Evolutionary conservation across 2,329 filamentous ascomycete genomes (phyloP).

Genomic region (Elsinoe fawcettii): DNA sequence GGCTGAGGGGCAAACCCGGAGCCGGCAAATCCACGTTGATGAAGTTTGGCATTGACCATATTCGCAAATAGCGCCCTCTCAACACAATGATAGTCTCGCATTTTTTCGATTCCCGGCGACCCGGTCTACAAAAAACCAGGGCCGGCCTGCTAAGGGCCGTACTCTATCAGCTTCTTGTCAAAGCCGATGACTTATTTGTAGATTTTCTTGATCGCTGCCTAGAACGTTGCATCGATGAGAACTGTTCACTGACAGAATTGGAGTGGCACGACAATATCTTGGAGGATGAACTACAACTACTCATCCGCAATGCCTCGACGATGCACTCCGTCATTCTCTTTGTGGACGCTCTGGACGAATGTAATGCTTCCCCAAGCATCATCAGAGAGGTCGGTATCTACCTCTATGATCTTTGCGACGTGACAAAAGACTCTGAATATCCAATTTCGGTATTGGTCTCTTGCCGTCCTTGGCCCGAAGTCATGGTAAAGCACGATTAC

Average conservation of each 20-base stretch:
- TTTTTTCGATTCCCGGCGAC: background rate
- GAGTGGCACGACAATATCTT: background rate
- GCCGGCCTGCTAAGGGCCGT: background rate
- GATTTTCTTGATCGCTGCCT: background rate
- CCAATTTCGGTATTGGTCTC: background rate
- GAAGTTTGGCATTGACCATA: background rate
- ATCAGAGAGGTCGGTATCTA: background rate
- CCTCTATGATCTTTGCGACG: background rate
- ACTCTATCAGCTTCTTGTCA: background rate
- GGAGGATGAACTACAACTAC: background rate
- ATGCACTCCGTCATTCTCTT: background rate
- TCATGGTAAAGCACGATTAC: background rate
- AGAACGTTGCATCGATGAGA: background rate
- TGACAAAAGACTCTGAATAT: background rate
- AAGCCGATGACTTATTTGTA: background rate
- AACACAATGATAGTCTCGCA: background rate
- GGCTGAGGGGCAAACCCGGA: conserved; percentile 12
- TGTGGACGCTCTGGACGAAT: background rate
- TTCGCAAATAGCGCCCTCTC: background rate
- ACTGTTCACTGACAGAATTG: background rate
- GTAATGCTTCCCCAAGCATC: background rate
- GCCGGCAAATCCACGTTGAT: conserved; percentile 13
- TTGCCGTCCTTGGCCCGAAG: background rate
- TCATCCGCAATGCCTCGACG: background rate
- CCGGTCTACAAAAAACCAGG: background rate